Percentiles rank a stretch among this genome's conserved stretches.
These are phyloP conservation scores for Populus alba DNA, from an alignment of 345 rosid genomes.

Conservation along the genomic window DNA sequence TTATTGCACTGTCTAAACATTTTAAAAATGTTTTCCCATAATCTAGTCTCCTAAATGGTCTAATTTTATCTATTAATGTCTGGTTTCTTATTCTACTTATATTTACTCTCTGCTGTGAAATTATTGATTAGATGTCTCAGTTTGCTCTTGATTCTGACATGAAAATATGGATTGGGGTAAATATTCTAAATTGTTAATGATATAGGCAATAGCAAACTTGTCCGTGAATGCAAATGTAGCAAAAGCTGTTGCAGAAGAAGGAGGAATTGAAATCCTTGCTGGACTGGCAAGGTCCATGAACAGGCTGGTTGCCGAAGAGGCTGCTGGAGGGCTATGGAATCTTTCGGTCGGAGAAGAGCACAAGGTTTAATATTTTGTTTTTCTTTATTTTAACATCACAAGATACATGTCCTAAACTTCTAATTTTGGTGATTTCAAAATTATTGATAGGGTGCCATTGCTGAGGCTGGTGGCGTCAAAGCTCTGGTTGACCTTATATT, in stretches of 20 bases:
- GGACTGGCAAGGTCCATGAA: slow-evolving; percentile 36
- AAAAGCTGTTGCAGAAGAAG: slow-evolving; percentile 35
- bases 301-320: slow-evolving; percentile 42
- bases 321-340: slow-evolving; percentile 45
- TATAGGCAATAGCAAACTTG: slow-evolving; percentile 41
- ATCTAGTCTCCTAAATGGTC: neutral
- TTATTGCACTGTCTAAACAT: neutral
- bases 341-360: slow-evolving; percentile 50
- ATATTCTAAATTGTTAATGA: neutral
- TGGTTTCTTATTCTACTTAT: neutral
- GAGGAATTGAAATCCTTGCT: slow-evolving; percentile 39
- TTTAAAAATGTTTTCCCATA: slow-evolving; percentile 1
- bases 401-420: neutral
- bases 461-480: slow-evolving; percentile 38
- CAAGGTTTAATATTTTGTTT: slow-evolving; percentile 24
- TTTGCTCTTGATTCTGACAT: slow-evolving; percentile 4
- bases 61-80: neutral
- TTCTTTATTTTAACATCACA: neutral
- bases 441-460: slow-evolving; percentile 35
- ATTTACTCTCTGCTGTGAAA: neutral
- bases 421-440: neutral
- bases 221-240: slow-evolving; percentile 40
- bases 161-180: neutral
- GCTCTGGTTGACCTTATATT: slow-evolving; percentile 41
- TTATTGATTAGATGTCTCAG: slow-evolving; percentile 1